Evolutionary conservation across 768 basidiomycete species (phyloP).

Genomic region (Suillus sp.): DNA sequence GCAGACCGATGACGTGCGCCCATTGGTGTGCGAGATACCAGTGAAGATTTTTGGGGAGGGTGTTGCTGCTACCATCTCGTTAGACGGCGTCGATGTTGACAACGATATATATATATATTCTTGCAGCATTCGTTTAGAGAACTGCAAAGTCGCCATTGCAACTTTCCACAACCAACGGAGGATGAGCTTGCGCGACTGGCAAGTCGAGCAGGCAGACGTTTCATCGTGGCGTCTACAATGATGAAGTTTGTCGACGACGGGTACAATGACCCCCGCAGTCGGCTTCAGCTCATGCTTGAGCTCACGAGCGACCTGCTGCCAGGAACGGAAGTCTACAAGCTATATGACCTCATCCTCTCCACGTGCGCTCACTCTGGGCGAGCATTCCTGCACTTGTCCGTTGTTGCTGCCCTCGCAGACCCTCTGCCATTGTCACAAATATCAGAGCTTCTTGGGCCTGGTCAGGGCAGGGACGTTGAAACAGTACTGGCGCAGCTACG

Average conservation of each 20-base stretch:
- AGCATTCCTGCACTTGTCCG: background rate
- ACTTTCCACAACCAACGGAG: background rate
- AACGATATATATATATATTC: background rate
- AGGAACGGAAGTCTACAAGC: background rate
- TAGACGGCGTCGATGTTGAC: background rate
- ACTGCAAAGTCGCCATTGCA: background rate
- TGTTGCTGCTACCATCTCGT: background rate
- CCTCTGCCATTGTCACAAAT: background rate
- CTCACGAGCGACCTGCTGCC: background rate
- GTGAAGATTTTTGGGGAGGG: background rate
- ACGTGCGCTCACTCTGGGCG: background rate
- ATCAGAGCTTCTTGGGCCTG: background rate
- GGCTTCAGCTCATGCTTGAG: background rate
- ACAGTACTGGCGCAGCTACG: background rate
- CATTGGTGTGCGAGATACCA: background rate
- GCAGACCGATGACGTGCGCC: fast-evolving
- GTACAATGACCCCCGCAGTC: background rate
- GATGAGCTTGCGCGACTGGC: background rate
- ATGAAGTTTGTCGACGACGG: background rate
- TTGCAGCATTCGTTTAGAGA: background rate
- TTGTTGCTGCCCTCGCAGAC: background rate
- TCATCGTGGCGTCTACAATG: background rate
- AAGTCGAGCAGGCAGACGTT: background rate
- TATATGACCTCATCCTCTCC: background rate
- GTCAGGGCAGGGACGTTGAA: background rate